A percentile compares a stretch with the other conserved stretches of the same genome.
Conservation (phyloP, 768 basidiomycete species). For the Ramaria rubella region DNA sequence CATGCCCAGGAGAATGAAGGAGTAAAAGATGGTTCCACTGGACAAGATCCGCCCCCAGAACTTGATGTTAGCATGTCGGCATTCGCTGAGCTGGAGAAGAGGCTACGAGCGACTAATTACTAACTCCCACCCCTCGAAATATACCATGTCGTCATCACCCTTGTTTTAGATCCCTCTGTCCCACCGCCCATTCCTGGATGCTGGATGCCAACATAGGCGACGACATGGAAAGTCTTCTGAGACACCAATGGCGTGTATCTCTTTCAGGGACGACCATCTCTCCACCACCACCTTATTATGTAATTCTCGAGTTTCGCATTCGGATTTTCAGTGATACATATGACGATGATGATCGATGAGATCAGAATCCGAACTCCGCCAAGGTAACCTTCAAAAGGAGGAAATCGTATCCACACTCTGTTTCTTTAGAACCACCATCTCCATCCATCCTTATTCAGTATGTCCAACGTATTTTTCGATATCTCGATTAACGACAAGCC, state of each 20-base stretch:
- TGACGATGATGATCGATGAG: slow-evolving; percentile 8
- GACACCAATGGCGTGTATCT: background rate
- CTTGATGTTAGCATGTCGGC: slow-evolving; percentile 10
- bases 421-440: slow-evolving; percentile 1
- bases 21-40: background rate
- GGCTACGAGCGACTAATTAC: background rate
- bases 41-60: slow-evolving; percentile 3
- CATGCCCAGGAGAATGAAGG: background rate
- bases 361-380: slow-evolving; percentile 11
- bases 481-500: slow-evolving; percentile 39
- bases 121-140: background rate
- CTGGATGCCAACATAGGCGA: background rate
- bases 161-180: background rate
- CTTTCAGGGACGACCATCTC: background rate
- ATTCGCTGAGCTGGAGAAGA: slow-evolving; percentile 5
- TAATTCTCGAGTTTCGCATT: background rate
- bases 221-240: background rate
- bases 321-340: background rate
- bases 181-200: background rate
- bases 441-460: background rate
- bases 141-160: slow-evolving; percentile 1
- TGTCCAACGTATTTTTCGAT: slow-evolving; percentile 40
- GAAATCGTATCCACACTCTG: background rate
- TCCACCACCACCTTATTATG: background rate
- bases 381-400: slow-evolving; percentile 6